A percentile compares a stretch with the other conserved stretches of the same genome.
These are phyloP conservation scores for Pythium insidiosum DNA, from an alignment of 352 stramenopile species.

Conservation along the genomic window DNA sequence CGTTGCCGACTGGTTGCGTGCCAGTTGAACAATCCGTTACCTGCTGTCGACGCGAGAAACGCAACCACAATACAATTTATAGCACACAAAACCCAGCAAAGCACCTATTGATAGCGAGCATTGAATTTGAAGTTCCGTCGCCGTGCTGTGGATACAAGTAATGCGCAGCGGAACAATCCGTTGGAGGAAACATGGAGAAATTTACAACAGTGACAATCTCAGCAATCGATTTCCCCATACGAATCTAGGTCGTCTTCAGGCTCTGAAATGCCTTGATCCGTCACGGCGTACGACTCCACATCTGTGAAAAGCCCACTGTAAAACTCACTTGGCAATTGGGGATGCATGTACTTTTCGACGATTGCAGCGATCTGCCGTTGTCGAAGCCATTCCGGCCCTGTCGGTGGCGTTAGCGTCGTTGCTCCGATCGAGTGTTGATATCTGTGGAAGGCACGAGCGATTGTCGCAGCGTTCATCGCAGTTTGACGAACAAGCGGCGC, in stretches of 20 bases:
- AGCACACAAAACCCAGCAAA: too few species aligned
- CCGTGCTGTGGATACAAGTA: too few species aligned
- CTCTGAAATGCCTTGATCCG: conserved; percentile 5
- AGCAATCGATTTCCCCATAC: conserved; percentile 9
- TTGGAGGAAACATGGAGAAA: too few species aligned
- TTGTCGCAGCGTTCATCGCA: conserved; percentile 67
- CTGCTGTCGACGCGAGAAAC: too few species aligned
- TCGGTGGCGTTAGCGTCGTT: conserved; percentile 39
- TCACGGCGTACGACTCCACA: conserved; percentile 22
- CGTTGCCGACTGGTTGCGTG: too few species aligned
- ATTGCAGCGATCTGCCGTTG: conserved; percentile 63
- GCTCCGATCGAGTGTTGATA: conserved; percentile 72
- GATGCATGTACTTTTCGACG: conserved; percentile 73
- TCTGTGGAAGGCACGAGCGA: conserved; percentile 60
- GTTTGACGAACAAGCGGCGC: conserved; percentile 76
- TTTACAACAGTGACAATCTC: too few species aligned
- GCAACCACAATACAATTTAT: too few species aligned
- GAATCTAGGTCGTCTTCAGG: conserved; percentile 6
- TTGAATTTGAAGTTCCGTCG: too few species aligned
- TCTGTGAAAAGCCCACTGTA: conserved; percentile 76
- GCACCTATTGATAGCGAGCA: too few species aligned
- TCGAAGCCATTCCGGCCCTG: conserved; percentile 63
- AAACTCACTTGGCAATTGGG: conserved; percentile 80
- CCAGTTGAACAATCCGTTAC: neutral
- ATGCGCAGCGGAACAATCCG: too few species aligned